These are phyloP conservation scores for Comarum palustre DNA, from an alignment of 306 rosid species.

Conservation along the genomic window DNA sequence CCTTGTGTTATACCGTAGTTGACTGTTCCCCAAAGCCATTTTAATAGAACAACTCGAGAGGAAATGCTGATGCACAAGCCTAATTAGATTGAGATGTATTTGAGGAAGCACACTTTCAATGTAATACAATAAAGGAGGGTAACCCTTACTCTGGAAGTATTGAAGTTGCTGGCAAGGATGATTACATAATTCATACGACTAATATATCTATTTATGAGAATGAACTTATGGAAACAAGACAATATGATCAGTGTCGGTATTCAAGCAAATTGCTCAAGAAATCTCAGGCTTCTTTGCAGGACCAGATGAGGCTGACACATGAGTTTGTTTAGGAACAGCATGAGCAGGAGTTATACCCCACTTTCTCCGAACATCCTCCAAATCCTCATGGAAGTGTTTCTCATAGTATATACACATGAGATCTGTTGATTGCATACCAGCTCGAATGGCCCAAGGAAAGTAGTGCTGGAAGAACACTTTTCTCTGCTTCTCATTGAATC, in stretches of 20 bases:
- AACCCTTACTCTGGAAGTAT: background rate
- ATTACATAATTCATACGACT: background rate
- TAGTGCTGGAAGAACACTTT: constrained; percentile 74
- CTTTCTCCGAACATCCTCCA: constrained; percentile 69
- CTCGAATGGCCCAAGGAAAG: constrained; percentile 83
- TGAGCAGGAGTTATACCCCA: constrained; percentile 77
- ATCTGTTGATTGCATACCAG: constrained; percentile 76
- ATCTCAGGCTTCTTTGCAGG: background rate
- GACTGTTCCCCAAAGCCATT: background rate
- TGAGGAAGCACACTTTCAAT: background rate
- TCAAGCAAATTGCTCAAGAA: background rate
- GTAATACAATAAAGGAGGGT: background rate
- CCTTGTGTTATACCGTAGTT: background rate
- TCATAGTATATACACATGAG: constrained; percentile 85
- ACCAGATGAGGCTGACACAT: constrained; percentile 10
- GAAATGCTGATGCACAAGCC: background rate
- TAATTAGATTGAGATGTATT: background rate
- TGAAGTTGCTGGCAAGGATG: background rate
- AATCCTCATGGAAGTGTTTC: constrained; percentile 73
- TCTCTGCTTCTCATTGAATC: constrained; percentile 76
- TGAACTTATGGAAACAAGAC: background rate
- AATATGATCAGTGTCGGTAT: background rate
- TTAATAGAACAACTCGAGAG: background rate
- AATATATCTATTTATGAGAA: background rate
- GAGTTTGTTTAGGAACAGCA: constrained; percentile 33